Evolutionary conservation across 768 basidiomycete genomes (phyloP).

Genomic region (Rhizopogon rudus): DNA sequence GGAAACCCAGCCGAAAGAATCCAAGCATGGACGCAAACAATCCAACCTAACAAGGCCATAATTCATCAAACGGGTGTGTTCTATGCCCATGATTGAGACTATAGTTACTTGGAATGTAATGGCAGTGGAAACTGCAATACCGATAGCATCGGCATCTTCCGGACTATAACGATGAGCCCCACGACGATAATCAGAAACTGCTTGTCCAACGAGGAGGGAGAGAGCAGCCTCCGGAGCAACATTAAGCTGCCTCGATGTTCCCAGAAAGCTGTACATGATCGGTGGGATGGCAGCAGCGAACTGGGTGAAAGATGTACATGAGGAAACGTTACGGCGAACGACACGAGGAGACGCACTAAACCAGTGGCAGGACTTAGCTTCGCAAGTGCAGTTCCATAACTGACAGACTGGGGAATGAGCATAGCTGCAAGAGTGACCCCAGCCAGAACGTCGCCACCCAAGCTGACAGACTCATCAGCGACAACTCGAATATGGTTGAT

Average conservation of each 20-base stretch:
- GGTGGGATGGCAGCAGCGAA: conserved; percentile 84
- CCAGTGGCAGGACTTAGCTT: conserved; percentile 83
- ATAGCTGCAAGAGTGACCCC: conserved; percentile 84
- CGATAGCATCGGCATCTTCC: conserved; percentile 42
- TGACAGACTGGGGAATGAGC: conserved; percentile 84
- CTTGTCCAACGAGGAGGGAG: conserved; percentile 83
- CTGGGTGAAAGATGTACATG: conserved; percentile 29
- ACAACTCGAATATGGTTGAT: neutral
- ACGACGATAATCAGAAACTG: conserved; percentile 65
- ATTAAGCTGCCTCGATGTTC: conserved; percentile 76
- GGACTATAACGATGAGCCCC: conserved; percentile 39
- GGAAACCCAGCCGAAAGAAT: conserved; percentile 84
- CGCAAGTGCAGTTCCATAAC: conserved; percentile 86
- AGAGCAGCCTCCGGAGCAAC: conserved; percentile 89
- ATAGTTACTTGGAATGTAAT: conserved; percentile 73
- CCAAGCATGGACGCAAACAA: conserved; percentile 83
- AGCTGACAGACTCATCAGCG: conserved; percentile 26
- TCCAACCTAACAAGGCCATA: conserved; percentile 52
- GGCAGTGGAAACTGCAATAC: conserved; percentile 68
- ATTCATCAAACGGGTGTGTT: no score
- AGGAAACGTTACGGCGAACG: neutral
- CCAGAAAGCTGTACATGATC: conserved; percentile 86
- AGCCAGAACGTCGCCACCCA: conserved; percentile 72
- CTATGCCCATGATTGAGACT: neutral
- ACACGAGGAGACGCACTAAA: conserved; percentile 45